Conservation (phyloP, 2,329 filamentous ascomycete genomes). For the Fusarium brevicatenulatum region DNA sequence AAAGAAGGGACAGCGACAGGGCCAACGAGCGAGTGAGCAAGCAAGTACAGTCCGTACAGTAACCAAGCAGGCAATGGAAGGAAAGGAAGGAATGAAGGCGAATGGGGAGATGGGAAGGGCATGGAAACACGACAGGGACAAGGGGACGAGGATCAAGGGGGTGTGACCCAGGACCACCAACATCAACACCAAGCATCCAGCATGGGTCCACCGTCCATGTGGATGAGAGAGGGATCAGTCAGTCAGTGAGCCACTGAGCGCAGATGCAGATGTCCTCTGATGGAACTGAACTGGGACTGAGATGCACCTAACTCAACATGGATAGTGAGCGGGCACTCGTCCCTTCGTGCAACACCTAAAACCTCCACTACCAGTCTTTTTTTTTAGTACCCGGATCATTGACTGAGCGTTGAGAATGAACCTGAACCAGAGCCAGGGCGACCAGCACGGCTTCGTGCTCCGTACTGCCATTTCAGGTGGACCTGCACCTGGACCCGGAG, state of each 20-base stretch:
- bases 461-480: constrained; percentile 23
- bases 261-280: constrained; percentile 12
- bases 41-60: neutral
- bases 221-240: constrained; percentile 16
- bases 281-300: constrained; percentile 17
- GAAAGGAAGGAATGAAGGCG: constrained; percentile 46
- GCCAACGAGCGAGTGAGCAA: constrained; percentile 29
- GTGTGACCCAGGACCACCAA: constrained; percentile 23
- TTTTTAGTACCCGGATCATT: constrained; percentile 21
- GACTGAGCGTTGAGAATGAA: constrained; percentile 15
- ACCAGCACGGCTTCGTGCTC: constrained; percentile 26
- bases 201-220: constrained; percentile 13
- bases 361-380: neutral
- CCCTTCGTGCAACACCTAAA: constrained; percentile 27
- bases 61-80: constrained; percentile 27
- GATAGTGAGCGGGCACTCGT: constrained; percentile 27
- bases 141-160: constrained; percentile 38
- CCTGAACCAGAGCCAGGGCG: constrained; percentile 7
- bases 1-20: constrained; percentile 47
- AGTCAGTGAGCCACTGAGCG: neutral
- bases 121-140: constrained; percentile 50
- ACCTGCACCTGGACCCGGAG: constrained; percentile 22
- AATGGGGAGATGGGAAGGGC: constrained; percentile 45
- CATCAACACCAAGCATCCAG: neutral
- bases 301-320: constrained; percentile 31